Conservation (phyloP, 2,329 filamentous ascomycete genomes). For the Aspergillus texensis region DNA sequence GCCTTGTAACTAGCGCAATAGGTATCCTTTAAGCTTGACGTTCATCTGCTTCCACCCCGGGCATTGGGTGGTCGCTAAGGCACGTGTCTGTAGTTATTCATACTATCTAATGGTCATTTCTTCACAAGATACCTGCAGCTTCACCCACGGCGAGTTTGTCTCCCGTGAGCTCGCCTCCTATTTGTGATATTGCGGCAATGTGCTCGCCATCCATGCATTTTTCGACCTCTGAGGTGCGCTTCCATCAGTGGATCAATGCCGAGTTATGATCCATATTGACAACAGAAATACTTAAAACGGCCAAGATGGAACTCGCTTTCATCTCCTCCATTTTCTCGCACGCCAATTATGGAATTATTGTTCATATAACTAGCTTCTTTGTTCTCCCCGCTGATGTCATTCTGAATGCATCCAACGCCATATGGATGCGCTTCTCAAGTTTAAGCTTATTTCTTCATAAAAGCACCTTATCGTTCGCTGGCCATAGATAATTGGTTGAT, state of each 20-base stretch:
- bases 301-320: neutral
- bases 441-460: neutral
- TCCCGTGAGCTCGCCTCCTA: constrained; percentile 35
- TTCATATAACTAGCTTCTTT: neutral
- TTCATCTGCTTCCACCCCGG: constrained; percentile 38
- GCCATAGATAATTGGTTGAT: too few species aligned
- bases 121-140: constrained; percentile 30
- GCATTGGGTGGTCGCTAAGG: constrained; percentile 36
- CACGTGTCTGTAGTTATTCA: neutral
- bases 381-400: neutral
- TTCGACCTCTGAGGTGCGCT: constrained; percentile 33
- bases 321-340: too few species aligned
- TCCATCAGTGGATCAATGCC: constrained; percentile 30
- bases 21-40: constrained; percentile 35
- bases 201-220: constrained; percentile 38
- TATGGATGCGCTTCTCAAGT: neutral
- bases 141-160: constrained; percentile 34
- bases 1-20: constrained; percentile 35
- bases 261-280: neutral
- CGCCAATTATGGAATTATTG: neutral
- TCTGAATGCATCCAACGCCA: neutral
- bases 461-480: too few species aligned
- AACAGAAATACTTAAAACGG: neutral
- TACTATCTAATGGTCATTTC: neutral
- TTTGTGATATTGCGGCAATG: constrained; percentile 35